Evolutionary conservation across 129 eudicot species (phyloP), one percentile per base, ranked within the genome.

Genomic region (Centella asiatica): DNA sequence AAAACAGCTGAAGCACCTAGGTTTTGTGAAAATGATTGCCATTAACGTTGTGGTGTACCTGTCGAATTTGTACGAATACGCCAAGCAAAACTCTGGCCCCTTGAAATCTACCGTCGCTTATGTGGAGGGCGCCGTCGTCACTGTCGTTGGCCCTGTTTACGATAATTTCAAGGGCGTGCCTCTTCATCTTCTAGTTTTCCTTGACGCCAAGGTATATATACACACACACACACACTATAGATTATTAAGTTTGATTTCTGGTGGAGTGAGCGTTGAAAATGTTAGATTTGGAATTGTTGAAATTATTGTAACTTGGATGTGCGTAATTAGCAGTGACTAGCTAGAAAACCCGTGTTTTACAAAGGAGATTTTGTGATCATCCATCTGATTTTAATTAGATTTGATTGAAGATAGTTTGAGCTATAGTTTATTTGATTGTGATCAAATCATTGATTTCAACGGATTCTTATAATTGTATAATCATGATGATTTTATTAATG

Each of bases 61-160:
- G 17, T 67, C 72, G 39, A 72, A 62, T 65, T 48, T 85, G 54
- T 89, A 89, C 61, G 75, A 66, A 33, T 73, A 59, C 34, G 84
- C 82, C 7, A 89, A 85, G 77, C 70, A 73, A 44, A 85, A 78
- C 44, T 80, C 86, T 3, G 88, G 84, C 8, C 48, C 84, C 11
- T 42, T 71, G 49, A 76, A 77, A 70, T 60, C 84, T 9, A 75
- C 64, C 19, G 59, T 84, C 57, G 77, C 40, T 13, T 37, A 69
- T 17, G 84, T 68, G 7, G 97, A 89, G 58, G 74, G 60, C 28
- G 71, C 79, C n/a, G 76, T 85, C 9, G 72, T 69, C 15, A 39
- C 75, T 0, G 73, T 65, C 15, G 68, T 80, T 6, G 67, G 74
- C 27, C 97, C 97, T 15, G 76, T 82, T 36, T 89, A 68, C 51